Conservation (phyloP, 805 yeast species). For the Kluyveromyces dobzhanskii region DNA sequence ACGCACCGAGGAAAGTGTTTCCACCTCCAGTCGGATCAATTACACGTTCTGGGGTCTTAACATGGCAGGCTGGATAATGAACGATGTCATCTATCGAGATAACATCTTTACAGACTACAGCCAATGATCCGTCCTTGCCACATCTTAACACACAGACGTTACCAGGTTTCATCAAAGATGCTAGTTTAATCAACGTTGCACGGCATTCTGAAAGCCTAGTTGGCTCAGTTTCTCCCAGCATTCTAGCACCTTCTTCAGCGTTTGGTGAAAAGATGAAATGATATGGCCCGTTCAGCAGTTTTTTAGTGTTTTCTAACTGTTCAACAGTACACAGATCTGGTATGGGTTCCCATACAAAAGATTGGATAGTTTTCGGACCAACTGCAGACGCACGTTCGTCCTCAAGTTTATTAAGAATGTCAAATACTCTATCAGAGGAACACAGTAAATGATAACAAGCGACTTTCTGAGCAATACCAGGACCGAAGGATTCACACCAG, state of each 20-base stretch:
- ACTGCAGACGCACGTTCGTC: constrained; percentile 7
- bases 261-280: constrained; percentile 52
- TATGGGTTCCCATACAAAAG: constrained; percentile 74
- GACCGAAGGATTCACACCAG: constrained; percentile 19
- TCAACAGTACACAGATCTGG: constrained; percentile 64
- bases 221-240: constrained; percentile 45
- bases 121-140: constrained; percentile 63
- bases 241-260: constrained; percentile 68
- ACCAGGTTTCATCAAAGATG: constrained; percentile 32
- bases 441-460: constrained; percentile 64
- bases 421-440: constrained; percentile 52
- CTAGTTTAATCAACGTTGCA: constrained; percentile 34
- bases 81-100: constrained; percentile 5
- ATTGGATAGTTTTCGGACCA: constrained; percentile 9
- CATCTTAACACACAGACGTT: constrained; percentile 51
- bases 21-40: constrained; percentile 96
- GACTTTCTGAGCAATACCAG: constrained; percentile 29
- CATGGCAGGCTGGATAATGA: constrained; percentile 74
- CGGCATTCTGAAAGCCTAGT: constrained; percentile 33
- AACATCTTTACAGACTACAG: constrained; percentile 26
- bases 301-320: constrained; percentile 29
- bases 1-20: constrained; percentile 79
- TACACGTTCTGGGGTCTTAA: constrained; percentile 35
- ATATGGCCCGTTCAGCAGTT: constrained; percentile 13
- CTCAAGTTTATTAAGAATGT: constrained; percentile 34